These are phyloP conservation scores for Pinus taeda DNA, from an alignment of 75 land plant species.

Conservation along the genomic window DNA sequence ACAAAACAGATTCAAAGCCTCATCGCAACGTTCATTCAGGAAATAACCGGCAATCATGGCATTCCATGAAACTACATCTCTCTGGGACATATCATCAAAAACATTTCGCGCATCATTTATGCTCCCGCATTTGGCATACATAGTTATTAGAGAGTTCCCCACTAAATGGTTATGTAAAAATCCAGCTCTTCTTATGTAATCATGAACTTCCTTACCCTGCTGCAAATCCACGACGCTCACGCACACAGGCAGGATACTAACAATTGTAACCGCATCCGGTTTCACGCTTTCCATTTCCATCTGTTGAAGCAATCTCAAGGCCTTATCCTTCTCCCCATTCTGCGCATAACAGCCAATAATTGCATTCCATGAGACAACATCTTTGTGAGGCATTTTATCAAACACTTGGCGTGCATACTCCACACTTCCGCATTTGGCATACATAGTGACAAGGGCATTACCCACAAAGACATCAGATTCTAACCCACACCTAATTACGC, in stretches of 20 bases:
- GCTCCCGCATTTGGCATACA: constrained; percentile 25
- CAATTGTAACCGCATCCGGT: constrained; percentile 26
- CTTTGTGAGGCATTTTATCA: background rate
- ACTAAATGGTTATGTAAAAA: constrained; percentile 11
- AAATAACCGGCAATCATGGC: constrained; percentile 31
- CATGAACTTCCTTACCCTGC: constrained; percentile 25
- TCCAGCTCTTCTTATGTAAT: constrained; percentile 6
- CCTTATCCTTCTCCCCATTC: constrained; percentile 19
- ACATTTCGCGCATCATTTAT: constrained; percentile 15
- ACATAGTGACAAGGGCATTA: constrained; percentile 55
- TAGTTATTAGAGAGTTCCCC: constrained; percentile 20
- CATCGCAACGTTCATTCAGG: background rate
- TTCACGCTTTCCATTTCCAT: constrained; percentile 9
- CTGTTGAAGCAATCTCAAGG: constrained; percentile 19
- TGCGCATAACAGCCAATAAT: constrained; percentile 36
- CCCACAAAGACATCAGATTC: constrained; percentile 31
- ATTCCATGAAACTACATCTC: constrained; percentile 34
- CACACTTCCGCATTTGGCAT: constrained; percentile 33
- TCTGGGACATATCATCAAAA: constrained; percentile 38
- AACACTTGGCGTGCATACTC: constrained; percentile 38
- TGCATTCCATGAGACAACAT: constrained; percentile 20
- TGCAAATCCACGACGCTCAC: constrained; percentile 9
- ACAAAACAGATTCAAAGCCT: constrained; percentile 5
- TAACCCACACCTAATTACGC: constrained; percentile 33
- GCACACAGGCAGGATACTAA: constrained; percentile 28